Evolutionary conservation across 306 rosid genomes (phyloP), one percentile per base, ranked within the genome.

Genomic region (Castanea crenata): DNA sequence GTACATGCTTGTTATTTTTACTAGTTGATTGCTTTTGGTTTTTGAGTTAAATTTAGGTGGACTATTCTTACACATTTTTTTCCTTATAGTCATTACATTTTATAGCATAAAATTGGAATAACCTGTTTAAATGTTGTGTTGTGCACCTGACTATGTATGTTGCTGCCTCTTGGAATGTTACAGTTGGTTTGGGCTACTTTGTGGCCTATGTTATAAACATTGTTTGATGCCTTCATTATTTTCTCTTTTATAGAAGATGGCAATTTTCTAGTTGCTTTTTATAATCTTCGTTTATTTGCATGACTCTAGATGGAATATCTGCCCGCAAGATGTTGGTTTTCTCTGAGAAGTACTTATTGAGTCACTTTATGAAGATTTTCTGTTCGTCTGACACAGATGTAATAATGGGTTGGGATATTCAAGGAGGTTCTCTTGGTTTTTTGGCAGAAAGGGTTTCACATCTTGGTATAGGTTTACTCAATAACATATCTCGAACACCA

Each of bases 361-460:
- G n/a, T n/a, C n/a, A n/a, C n/a, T n/a, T 31, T n/a, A n/a, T n/a
- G n/a, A n/a, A n/a, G n/a, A n/a, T n/a, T n/a, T n/a, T n/a, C n/a
- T n/a, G n/a, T n/a, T n/a, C n/a, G n/a, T n/a, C n/a, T n/a, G n/a
- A n/a, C n/a, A n/a, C n/a, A n/a, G n/a, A n/a, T n/a, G n/a, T n/a
- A 31, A 32, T 65, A 65, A 65, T 23, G 7, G 9, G 29, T n/a
- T n/a, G 76, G n/a, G n/a, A n/a, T n/a, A n/a, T n/a, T n/a, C n/a
- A n/a, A n/a, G n/a, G n/a, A n/a, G n/a, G 95, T 85, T 94, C 99
- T 85, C 92, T 94, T 84, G 99, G 97, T 35, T 94, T 80, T 91
- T 86, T 94, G 79, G 97, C 99, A 55, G 95, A 94, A 88, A 89
- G 97, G 83, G 95, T 97, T 75, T 88, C 92, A 5, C 80, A 83